Base-by-base conservation (phyloP, 176 grass and related monocot genomes). In the Puccinellia tenuiflora region DNA sequence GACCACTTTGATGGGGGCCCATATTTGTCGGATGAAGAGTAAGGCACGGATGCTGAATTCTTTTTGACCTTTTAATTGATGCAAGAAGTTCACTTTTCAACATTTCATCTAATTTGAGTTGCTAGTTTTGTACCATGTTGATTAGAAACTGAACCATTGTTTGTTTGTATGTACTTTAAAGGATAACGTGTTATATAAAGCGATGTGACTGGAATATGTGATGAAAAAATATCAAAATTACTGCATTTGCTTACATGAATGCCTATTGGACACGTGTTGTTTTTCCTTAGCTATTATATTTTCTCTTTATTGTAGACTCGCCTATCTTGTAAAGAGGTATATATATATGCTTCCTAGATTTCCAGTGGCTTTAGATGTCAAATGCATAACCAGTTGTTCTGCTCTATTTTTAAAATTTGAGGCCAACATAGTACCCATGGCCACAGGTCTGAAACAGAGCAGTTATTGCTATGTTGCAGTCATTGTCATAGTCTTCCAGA, bases 1-100 rank as follows among this genome's bases (percentile, higher is more conserved):
- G 96, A 98, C 77, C 85, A 90, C 17, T 98, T 98, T 57, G 92
- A 98, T 75, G 96, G 96, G 37, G 92, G 89, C 4, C 85, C 96
- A 34, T 88, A 91, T 69, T 80, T 98, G 55, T 92, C 87, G 26
- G 80, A 93, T 86, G 91, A 98, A 93, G 96, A 95, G 92, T 95
- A 98, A 95, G 92, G 89, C 92, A 95, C 46, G 79, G 72, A 86
- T 87, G 68, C 68, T 92, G 79, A 74, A 88, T 90, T 91, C 26
- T 84, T 33, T 86, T 90, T 87, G 39, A 64, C 53, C 59, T 76
- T 70, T 20, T 76, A 79, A 31, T 85, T 81, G 13, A 24, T 75
- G 3, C 54, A 48, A 24, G 3, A 47, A 60, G 21, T 42, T 64
- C 9, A 59, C 20, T 86, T 86, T 37, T 88, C 47, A 63, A 38